Evolutionary conservation across 2,329 filamentous ascomycete genomes (phyloP), one percentile per base, ranked within the genome.

Genomic region (Chrysoporthe cubensis): DNA sequence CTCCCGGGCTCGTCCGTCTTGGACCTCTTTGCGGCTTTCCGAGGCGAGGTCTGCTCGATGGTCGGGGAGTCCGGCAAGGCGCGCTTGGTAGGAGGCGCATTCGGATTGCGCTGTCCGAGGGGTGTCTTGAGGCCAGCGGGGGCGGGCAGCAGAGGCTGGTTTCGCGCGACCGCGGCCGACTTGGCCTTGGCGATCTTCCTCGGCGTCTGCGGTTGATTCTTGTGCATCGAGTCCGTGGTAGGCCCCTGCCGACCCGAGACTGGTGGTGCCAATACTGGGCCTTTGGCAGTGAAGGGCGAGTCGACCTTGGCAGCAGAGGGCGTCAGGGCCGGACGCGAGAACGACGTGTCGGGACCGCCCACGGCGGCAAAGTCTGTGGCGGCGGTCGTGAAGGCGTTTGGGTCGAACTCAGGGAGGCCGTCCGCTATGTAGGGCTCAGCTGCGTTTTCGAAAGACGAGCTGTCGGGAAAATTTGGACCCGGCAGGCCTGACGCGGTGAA

Each of bases 1-100:
- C 68, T 66, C 44, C 68, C 66, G 37, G 68, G 66, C 56, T 70
- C 68, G 26, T 70, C 68, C 14, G 64, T 68, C 26, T 70, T 70
- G 52, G 66, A 68, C 48, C 68, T 62, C 60, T 64, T 70, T 26
- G 64, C 58, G 8, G 68, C 68, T 44, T 70, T 70, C 7, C 68
- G 66, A 13, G 68, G 68, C 37, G 68, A 70, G 9, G 66, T 66
- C 16, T 65, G 43, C 42, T 70, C 68, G 50, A 70, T 21, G 34
- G 68, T 68, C 4, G 68, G 68, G 9, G 68, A 70, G 26, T 70
- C 68, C 32, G 68, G 68, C 11, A 61, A 32, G 14, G 50, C 56
- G 18, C 68, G 66, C 63, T 70, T 70, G 52, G 18, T 44, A 26
- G 62, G 58, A 50, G 50, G 61, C 6, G 68, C 63, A 50, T 67